A percentile compares a stretch with the other conserved stretches of the same genome.
These are phyloP conservation scores for Begonia loranthoides DNA, from an alignment of 306 rosid species.

Conservation along the genomic window DNA sequence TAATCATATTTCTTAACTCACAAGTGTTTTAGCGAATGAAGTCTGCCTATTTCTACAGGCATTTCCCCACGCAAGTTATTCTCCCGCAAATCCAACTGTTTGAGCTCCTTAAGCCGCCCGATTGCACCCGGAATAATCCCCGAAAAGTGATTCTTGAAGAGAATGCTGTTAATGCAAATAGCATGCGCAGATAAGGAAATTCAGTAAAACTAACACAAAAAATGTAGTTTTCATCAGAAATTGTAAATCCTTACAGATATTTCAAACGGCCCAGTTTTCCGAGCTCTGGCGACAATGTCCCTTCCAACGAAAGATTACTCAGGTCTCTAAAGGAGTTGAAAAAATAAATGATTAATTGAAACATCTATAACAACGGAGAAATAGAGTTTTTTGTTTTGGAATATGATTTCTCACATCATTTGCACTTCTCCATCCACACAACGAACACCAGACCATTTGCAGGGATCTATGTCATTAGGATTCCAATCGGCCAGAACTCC, in stretches of 20 bases:
- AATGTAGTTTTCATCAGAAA: too few species aligned
- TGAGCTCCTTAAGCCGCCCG: slow-evolving; percentile 43
- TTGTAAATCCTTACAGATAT: slow-evolving; percentile 43
- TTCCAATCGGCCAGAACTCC: slow-evolving; percentile 58
- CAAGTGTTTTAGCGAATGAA: slow-evolving; percentile 46
- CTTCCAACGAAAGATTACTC: slow-evolving; percentile 54
- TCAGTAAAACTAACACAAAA: too few species aligned
- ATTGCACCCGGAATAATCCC: slow-evolving; percentile 75
- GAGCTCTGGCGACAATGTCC: slow-evolving; percentile 77
- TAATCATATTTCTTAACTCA: slow-evolving; percentile 23
- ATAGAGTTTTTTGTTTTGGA: not conserved
- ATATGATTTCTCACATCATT: slow-evolving; percentile 40
- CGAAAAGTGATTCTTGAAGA: slow-evolving; percentile 50
- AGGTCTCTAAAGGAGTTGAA: slow-evolving; percentile 41
- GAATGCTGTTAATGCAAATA: slow-evolving; percentile 35
- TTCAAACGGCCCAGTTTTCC: slow-evolving; percentile 50
- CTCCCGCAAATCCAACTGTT: slow-evolving; percentile 68
- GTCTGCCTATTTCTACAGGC: slow-evolving; percentile 46
- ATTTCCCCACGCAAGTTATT: slow-evolving; percentile 54
- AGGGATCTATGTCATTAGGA: slow-evolving; percentile 46
- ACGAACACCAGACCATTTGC: slow-evolving; percentile 63
- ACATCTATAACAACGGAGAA: not conserved
- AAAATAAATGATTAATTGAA: not conserved
- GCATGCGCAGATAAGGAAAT: too few species aligned
- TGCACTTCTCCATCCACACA: slow-evolving; percentile 56